These are phyloP conservation scores for Alternaria triticina DNA, from an alignment of 2,329 filamentous ascomycete genomes.

Conservation along the genomic window DNA sequence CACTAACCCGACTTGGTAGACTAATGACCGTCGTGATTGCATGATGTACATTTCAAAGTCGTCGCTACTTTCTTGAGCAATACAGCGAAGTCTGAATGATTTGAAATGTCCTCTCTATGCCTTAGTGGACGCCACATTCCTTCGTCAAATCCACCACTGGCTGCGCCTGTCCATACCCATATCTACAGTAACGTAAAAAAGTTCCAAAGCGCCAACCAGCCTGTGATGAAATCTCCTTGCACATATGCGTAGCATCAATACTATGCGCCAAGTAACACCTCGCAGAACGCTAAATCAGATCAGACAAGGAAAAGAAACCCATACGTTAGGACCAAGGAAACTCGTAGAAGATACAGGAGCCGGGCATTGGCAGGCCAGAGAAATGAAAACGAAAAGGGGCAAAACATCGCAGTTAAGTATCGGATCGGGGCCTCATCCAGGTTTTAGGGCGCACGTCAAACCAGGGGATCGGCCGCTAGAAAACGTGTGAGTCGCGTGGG, in stretches of 20 bases:
- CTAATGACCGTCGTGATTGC: neutral
- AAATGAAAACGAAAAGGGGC: neutral
- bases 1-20: conserved; percentile 19
- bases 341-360: conserved; percentile 3
- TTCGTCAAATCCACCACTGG: neutral
- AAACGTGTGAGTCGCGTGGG: neutral
- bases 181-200: neutral
- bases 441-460: neutral
- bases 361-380: neutral
- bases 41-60: neutral
- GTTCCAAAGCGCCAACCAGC: neutral
- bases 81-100: neutral
- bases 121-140: neutral
- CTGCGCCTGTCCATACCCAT: neutral
- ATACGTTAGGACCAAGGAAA: neutral
- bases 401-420: neutral
- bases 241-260: conserved; percentile 5
- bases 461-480: neutral
- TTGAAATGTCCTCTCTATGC: neutral
- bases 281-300: conserved; percentile 6
- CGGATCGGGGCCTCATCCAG: neutral
- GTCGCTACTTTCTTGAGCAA: neutral
- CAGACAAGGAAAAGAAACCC: neutral
- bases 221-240: neutral
- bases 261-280: conserved; percentile 9